These are phyloP conservation scores for Alternaria hordeiaustralica DNA, from an alignment of 2,329 filamentous ascomycete species.

Conservation along the genomic window DNA sequence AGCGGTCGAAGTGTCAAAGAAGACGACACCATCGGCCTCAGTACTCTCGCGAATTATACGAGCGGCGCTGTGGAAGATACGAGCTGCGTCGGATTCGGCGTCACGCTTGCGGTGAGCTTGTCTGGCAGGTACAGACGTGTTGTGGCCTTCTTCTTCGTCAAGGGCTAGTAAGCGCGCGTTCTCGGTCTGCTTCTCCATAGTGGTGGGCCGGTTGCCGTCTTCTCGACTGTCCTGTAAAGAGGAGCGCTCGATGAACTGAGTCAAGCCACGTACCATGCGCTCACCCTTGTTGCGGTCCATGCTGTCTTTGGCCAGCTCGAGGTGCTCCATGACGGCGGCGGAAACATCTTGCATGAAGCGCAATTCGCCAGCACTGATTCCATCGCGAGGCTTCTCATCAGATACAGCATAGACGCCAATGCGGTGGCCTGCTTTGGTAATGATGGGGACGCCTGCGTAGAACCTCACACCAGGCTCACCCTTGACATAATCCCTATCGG, in stretches of 20 bases:
- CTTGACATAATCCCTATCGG: constrained; percentile 32
- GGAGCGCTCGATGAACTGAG: constrained; percentile 42
- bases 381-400: constrained; percentile 37
- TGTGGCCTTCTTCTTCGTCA: constrained; percentile 25
- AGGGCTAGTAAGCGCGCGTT: constrained; percentile 39
- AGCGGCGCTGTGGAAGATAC: constrained; percentile 46
- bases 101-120: constrained; percentile 31
- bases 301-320: constrained; percentile 37
- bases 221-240: constrained; percentile 30
- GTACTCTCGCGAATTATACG: constrained; percentile 44
- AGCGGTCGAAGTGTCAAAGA: constrained; percentile 44
- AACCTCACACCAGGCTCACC: constrained; percentile 39
- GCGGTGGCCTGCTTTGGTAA: constrained; percentile 35
- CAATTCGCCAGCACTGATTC: constrained; percentile 31
- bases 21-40: constrained; percentile 43
- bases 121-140: constrained; percentile 11
- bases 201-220: constrained; percentile 25
- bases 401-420: constrained; percentile 43
- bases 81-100: constrained; percentile 29
- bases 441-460: constrained; percentile 42
- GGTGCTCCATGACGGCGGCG: constrained; percentile 41
- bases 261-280: constrained; percentile 44
- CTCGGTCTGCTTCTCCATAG: constrained; percentile 44
- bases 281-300: constrained; percentile 36
- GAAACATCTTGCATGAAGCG: constrained; percentile 42